Conservation (phyloP, 805 yeast species). For the Candida ficus region DNA sequence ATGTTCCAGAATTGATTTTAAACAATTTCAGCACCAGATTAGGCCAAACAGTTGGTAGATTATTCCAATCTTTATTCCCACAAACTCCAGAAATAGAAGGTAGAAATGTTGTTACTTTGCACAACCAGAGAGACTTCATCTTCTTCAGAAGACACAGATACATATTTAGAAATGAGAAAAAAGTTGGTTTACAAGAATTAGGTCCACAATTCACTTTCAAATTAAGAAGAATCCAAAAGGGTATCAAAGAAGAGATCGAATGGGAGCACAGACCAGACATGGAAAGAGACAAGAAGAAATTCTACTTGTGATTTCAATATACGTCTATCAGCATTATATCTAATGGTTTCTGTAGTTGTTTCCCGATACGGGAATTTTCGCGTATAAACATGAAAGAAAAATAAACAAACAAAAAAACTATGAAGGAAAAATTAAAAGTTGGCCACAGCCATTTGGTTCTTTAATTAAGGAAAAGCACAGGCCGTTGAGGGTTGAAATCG, state of each 20-base stretch:
- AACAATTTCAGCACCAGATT: constrained; percentile 90
- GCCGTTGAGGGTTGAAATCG: not conserved
- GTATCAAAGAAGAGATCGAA: constrained; percentile 84
- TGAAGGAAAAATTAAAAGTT: not conserved
- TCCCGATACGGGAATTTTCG: constrained; percentile 7
- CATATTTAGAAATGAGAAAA: constrained; percentile 81
- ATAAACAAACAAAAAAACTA: constrained; percentile 4
- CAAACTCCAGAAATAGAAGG: constrained; percentile 92
- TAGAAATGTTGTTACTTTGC: constrained; percentile 91
- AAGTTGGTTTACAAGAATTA: constrained; percentile 90
- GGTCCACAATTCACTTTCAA: constrained; percentile 96
- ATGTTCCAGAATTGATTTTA: constrained; percentile 85
- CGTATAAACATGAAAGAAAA: not conserved
- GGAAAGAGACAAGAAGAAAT: constrained; percentile 95
- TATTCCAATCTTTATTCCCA: constrained; percentile 91
- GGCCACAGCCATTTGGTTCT: no score
- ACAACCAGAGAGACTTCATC: constrained; percentile 92
- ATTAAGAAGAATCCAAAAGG: constrained; percentile 84
- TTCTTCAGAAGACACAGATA: constrained; percentile 96
- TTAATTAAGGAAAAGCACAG: not conserved
- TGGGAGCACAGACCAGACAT: constrained; percentile 97
- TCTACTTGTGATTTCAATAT: constrained; percentile 50
- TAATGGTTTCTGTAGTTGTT: not conserved
- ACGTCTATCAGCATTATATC: not conserved
- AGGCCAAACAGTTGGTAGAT: constrained; percentile 88